Evolutionary conservation across 2,329 filamentous ascomycete species (phyloP), one percentile per base, ranked within the genome.

Genomic region (Penicillium sp.): DNA sequence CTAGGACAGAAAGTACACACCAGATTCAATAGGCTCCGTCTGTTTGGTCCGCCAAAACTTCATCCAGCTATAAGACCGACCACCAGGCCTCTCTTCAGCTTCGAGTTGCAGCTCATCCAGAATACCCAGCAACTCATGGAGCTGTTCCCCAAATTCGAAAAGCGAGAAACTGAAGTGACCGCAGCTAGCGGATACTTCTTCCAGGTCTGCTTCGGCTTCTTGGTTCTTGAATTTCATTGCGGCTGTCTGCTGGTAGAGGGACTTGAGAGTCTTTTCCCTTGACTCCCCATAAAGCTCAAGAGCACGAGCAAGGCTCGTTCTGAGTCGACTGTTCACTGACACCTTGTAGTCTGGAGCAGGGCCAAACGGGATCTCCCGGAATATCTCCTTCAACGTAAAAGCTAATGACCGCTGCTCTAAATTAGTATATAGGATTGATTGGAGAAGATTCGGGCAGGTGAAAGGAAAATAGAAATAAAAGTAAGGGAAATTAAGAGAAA

Each of bases 171-270:
- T 91, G 64, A 97, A 98, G 68, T 97, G 90, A 0, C 93, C 91
- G 62, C 93, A 98, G 46, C 90, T 94, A n/a, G 93, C 91, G 32
- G 91, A 90, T 9, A 97, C 90, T 68, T 98, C 93, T 66, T 98
- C 93, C 47, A 95, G 89, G 66, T 97, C 93, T 2, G 91, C 93
- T 62, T 94, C 85, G 7, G 91, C 78, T 51, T 86, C 85, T 42
- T 88, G 77, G 0, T 85, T 84, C 39, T 82, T 78, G 3, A 82
- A 74, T 47, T 81, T 58, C 51, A 64, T 81, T 31, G 89, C 75
- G 57, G 89, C 84, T 50, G 89, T 89, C 42, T 80, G 86, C 52
- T 80, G 82, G 67, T 98, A 97, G 0, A 98, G 76, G 47, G 86
- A 78, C 46, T 83, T 77, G 6, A 98, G 73, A 0, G 93, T 89